phyloP scores from a whole-genome alignment of 2,329 filamentous ascomycete genomes.

The Lojkania enalia region DNA sequence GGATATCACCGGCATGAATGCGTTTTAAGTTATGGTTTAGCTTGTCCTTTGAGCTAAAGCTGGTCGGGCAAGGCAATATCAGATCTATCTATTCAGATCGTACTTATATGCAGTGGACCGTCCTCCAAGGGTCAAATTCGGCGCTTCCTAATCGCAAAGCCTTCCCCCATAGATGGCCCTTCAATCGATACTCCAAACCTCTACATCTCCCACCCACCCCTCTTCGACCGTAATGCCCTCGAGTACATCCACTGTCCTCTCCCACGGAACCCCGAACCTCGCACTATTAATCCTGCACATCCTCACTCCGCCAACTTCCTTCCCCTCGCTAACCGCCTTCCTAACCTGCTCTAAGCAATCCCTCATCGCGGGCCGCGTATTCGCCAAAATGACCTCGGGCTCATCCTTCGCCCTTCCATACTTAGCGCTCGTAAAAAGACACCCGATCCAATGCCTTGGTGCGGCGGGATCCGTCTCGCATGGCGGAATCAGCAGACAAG shows the following conservation, averaged over 20 bases:
- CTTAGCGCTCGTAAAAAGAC: conserved; percentile 59
- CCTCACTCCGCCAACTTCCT: conserved; percentile 44
- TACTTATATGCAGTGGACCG: too few species aligned
- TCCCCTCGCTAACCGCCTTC: conserved; percentile 24
- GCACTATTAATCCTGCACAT: conserved; percentile 63
- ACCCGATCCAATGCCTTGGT: conserved; percentile 58
- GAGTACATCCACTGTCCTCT: conserved; percentile 51
- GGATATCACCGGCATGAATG: too few species aligned
- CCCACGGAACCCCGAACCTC: conserved; percentile 60
- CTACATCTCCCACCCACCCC: conserved; percentile 22
- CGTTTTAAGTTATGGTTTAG: too few species aligned
- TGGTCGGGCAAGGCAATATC: background rate
- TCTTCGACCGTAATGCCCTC: conserved; percentile 27
- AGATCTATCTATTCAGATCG: too few species aligned
- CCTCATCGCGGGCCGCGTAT: conserved; percentile 54
- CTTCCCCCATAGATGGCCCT: too few species aligned
- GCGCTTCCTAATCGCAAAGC: too few species aligned
- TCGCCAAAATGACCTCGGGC: conserved; percentile 50
- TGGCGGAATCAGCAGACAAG: conserved; percentile 58
- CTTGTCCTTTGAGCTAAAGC: too few species aligned
- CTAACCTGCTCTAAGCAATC: conserved; percentile 53
- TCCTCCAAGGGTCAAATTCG: too few species aligned
- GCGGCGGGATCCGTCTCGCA: conserved; percentile 41
- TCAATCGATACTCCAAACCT: conserved; percentile 31
- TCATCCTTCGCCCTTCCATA: conserved; percentile 53